phyloP scores from a whole-genome alignment of 2,329 filamentous ascomycete species.

The Verticillium dahliae region DNA sequence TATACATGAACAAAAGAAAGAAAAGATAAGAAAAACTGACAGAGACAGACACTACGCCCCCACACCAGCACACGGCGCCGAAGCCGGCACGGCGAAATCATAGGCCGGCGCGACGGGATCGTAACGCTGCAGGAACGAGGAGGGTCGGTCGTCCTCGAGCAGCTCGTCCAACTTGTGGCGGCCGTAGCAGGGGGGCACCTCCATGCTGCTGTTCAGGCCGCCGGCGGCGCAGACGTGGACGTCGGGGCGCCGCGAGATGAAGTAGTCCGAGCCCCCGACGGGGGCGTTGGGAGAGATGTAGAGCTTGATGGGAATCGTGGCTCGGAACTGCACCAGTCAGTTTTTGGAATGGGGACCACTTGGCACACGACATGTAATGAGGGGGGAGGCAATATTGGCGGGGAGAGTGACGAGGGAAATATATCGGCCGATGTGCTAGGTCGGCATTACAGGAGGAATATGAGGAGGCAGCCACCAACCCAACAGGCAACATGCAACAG shows the following conservation, averaged over 20 bases:
- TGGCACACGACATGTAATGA: too few relatives aligned
- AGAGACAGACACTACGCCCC: neutral
- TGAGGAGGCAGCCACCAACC: too few relatives aligned
- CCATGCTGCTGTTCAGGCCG: neutral
- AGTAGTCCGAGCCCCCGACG: neutral
- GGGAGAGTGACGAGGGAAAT: too few relatives aligned
- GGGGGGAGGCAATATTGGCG: too few relatives aligned
- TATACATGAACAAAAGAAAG: too few relatives aligned
- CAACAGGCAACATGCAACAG: too few relatives aligned
- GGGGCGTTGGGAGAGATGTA: slow-evolving; percentile 3
- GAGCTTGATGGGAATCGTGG: neutral
- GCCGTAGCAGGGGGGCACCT: neutral
- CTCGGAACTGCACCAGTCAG: neutral
- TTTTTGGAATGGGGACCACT: too few relatives aligned
- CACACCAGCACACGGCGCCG: neutral
- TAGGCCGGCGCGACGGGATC: neutral
- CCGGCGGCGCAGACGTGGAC: neutral
- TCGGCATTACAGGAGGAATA: too few relatives aligned
- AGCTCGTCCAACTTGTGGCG: neutral
- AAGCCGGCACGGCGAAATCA: neutral
- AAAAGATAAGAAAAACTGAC: neutral
- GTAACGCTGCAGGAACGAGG: neutral
- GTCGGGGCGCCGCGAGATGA: neutral
- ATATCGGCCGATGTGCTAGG: too few relatives aligned
- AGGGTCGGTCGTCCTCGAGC: neutral